Evolutionary conservation across 2,329 filamentous ascomycete genomes (phyloP), one percentile per base, ranked within the genome.

Genomic region (Claviceps purpurea): DNA sequence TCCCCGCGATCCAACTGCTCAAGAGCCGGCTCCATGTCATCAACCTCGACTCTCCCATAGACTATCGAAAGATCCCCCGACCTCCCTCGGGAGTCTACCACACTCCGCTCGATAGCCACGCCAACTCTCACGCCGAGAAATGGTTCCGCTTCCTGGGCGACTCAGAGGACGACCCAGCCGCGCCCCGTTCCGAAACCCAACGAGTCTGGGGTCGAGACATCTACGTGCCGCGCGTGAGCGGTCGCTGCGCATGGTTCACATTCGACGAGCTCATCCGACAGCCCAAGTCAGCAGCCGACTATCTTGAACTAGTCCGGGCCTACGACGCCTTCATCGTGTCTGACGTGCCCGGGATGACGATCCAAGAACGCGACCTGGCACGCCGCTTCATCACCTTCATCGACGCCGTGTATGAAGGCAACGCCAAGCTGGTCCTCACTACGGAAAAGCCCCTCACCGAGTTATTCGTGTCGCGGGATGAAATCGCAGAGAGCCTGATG

Each of bases 61-160:
- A 98, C 69, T 98, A 98, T 72, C 88, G 93, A 62, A 97, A 96
- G 69, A 94, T 98, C 52, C 89, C 91, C 1, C 82, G 93, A 0
- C 93, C 93, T 2, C 85, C 90, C 0, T 94, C 89, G 0, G 91
- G 88, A 40, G 93, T 98, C 18, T 98, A 97, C 68, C 88, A 97
- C 71, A 84, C 89, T 54, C 87, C 89, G 0, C 81, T 97, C 2
- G 89, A 91, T 65, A 75, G 75, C 8, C 82, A 85, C 50, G 90
- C 93, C 3, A 68, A 77, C 11, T 80, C 81, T 1, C 93, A 98
- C 64, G 88, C 89, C 16, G 82, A 95, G 59, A 91, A 91, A 66
- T 98, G 93, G 93, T 96, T 97, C 71, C 80, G 81, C 52, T 97
- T 94, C 70, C 78, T 98, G 0, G 93, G 93, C 56, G 90, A 97